These are phyloP conservation scores for Venturia oleaginea DNA, from an alignment of 2,329 filamentous ascomycete genomes.

Conservation along the genomic window DNA sequence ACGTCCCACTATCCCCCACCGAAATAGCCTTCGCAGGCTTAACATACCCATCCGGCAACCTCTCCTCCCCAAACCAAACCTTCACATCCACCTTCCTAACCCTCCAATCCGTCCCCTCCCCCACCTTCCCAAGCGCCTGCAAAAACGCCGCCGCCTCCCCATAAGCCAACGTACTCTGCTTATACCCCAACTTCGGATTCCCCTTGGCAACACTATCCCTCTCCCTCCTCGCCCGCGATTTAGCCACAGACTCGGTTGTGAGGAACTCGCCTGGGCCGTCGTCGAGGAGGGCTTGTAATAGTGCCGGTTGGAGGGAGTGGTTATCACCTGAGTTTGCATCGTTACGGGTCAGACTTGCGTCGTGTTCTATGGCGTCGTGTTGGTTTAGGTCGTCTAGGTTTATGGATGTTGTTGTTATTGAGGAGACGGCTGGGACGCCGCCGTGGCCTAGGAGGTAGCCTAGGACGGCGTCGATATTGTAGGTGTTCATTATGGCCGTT, in stretches of 20 bases:
- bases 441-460: constrained; percentile 20
- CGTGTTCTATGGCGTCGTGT: constrained; percentile 29
- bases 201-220: constrained; percentile 12
- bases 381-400: constrained; percentile 25
- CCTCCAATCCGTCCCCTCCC: constrained; percentile 3
- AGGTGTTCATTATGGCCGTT: constrained; percentile 18
- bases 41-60: constrained; percentile 12
- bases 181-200: constrained; percentile 15
- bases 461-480: constrained; percentile 27
- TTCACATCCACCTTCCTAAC: constrained; percentile 16
- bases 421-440: constrained; percentile 14
- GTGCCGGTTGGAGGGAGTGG: constrained; percentile 18
- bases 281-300: constrained; percentile 21
- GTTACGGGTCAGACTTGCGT: constrained; percentile 24
- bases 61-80: constrained; percentile 17
- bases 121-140: constrained; percentile 14
- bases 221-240: constrained; percentile 11
- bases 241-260: constrained; percentile 16
- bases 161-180: constrained; percentile 17
- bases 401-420: constrained; percentile 17
- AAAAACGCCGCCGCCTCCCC: constrained; percentile 17
- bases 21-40: constrained; percentile 11
- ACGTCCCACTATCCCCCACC: not conserved
- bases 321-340: constrained; percentile 22
- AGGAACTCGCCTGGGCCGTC: constrained; percentile 17